Conservation (phyloP, 2,329 filamentous ascomycete genomes). For the Stagonosporopsis cucurbitacearum region DNA sequence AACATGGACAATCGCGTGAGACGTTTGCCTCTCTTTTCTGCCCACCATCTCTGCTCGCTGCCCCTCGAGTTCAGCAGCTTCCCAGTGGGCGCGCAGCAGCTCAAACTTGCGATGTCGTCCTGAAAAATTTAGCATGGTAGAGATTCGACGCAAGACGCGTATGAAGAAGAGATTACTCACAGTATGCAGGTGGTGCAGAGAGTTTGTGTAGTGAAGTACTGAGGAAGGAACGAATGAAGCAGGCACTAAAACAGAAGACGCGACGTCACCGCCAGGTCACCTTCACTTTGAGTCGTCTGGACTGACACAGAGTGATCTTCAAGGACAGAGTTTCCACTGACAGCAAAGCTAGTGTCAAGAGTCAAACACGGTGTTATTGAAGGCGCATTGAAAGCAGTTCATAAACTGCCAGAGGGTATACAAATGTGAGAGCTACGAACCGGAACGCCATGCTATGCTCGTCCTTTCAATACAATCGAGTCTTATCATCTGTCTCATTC, state of each 20-base stretch:
- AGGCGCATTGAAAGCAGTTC: background rate
- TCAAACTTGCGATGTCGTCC: conserved; percentile 40
- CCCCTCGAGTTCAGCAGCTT: conserved; percentile 29
- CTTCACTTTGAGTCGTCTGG: background rate
- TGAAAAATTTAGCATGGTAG: conserved; percentile 45
- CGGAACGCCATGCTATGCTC: conserved; percentile 29
- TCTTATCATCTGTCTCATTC: conserved; percentile 32
- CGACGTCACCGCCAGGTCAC: conserved; percentile 18
- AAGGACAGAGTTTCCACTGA: background rate
- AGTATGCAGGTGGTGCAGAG: conserved; percentile 12
- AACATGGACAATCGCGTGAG: conserved; percentile 18
- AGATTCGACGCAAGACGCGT: conserved; percentile 21
- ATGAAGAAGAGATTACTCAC: conserved; percentile 24
- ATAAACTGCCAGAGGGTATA: conserved; percentile 29
- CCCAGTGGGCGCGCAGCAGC: conserved; percentile 44
- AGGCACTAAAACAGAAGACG: conserved; percentile 8
- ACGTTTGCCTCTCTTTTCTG: conserved; percentile 31
- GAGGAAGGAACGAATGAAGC: conserved; percentile 28
- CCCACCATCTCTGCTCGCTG: conserved; percentile 34
- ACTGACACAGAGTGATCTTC: background rate
- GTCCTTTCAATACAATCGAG: background rate
- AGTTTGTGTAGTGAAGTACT: conserved; percentile 9
- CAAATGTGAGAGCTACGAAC: conserved; percentile 21
- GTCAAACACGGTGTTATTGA: background rate
- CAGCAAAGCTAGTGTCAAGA: background rate